Percentiles rank a stretch among this genome's conserved stretches.
Evolutionary conservation across 208 protist species (phyloP).

Genomic region (Wallacemonas sp.): DNA sequence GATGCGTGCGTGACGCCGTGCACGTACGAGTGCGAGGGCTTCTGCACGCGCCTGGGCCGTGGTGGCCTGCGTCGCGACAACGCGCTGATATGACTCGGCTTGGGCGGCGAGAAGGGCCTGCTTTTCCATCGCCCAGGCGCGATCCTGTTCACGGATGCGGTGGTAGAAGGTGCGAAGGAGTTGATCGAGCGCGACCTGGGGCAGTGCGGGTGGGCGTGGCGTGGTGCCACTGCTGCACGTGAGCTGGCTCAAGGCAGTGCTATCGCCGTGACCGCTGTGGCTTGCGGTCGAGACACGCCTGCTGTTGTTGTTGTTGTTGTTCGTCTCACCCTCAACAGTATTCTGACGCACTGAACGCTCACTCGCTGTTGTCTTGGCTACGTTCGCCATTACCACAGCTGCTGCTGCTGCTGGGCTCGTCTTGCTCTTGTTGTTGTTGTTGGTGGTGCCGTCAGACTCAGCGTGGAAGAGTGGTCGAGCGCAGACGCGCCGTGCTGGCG

Average conservation of each 20-base stretch:
- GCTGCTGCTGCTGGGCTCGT: neutral
- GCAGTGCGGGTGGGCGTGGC: neutral
- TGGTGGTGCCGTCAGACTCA: neutral
- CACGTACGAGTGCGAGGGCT: neutral
- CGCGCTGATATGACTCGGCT: neutral
- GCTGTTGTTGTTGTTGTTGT: too few relatives aligned
- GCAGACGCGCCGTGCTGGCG: neutral
- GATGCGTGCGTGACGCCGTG: constrained; percentile 5
- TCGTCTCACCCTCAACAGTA: too few relatives aligned
- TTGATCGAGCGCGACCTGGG: neutral
- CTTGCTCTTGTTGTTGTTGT: neutral
- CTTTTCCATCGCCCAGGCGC: neutral
- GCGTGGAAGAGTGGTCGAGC: neutral
- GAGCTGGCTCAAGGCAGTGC: too few relatives aligned
- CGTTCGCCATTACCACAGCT: neutral
- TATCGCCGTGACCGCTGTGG: too few relatives aligned
- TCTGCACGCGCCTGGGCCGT: neutral
- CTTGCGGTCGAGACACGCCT: too few relatives aligned
- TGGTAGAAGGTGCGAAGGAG: constrained; percentile 11
- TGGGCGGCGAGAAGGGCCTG: neutral
- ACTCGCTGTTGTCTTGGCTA: neutral
- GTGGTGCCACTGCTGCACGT: too few relatives aligned
- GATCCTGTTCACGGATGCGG: neutral
- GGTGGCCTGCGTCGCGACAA: neutral
- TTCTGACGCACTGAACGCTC: too few relatives aligned